Evolutionary conservation across 2,329 filamentous ascomycete genomes (phyloP), one percentile per base, ranked within the genome.

Genomic region (Corinectria fuckeliana): DNA sequence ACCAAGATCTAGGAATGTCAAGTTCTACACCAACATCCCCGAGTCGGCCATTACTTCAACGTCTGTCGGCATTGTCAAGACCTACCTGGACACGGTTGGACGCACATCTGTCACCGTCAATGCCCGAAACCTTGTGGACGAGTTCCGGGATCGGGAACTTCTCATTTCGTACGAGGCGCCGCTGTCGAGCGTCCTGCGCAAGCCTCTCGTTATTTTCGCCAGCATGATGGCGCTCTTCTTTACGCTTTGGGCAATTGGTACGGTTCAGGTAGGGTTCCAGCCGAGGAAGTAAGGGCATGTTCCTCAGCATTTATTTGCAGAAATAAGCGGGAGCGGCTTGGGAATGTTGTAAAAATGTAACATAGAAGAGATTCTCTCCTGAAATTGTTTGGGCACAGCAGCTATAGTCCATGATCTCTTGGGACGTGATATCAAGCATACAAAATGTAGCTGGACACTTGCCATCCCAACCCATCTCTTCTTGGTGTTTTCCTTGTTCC

Each of bases 41-140:
- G 75, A 77, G 18, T 81, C 81, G 5, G 80, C 84, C 36, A 81
- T 95, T 56, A 81, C 87, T 48, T 81, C 84, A 48, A 84, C 86
- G 23, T 75, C 76, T 2, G 74, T 87, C 16, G 85, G 84, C 64
- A 78, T 89, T n/a, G 87, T 95, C 79, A 89, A 88, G 76, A 97
- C 93, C 0, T 99, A 93, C 78, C 90, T 99, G 79, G 95, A 99
- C 77, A 98, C 95, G 0, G 71, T 94, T 28, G 95, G 95, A 61
- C 91, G 95, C 64, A 96, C 94, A 0, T 85, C 89, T 0, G 82
- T 99, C 61, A 89, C 85, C 50, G 83, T 99, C 71, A 91, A 89
- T 62, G 91, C 92, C 7, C 84, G 88, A 68, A 98, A 97, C 75
- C 81, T 98, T 51, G 91, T 96, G 1, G 95, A 99, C 69, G 95